Base-by-base conservation (phyloP, 495 filamentous ascomycete genomes). In the Cercophora samala region DNA sequence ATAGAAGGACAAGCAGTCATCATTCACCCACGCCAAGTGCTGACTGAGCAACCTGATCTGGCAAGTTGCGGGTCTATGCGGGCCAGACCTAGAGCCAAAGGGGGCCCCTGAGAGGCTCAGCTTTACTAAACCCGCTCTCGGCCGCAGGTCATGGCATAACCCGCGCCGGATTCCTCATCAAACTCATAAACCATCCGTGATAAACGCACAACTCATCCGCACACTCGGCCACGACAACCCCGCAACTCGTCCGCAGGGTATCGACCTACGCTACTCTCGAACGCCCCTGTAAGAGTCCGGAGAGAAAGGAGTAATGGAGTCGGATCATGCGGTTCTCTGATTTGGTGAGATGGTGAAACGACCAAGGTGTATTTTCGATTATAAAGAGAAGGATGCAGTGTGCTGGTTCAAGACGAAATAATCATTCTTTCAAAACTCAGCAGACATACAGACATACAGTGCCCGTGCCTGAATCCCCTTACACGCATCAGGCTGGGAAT, bases 131-230 rank as follows among this genome's bases (percentile, higher is more conserved):
- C 37, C 37, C 37, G 37, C 37, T 46, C 37, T 46, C 37, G 15
- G 5, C 37, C 37, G 37, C 37, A 46, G 11, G 9, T 3, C 37
- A 46, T 46, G 37, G 9, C 5, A 21, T 8, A 29, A 29, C n/a
- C n/a, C 53, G 18, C 54, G n/a, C n/a, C 8, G 18, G 18, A 9
- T 9, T 58, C 18, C 6, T 58, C 13, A 11, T 11, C 54, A 58
- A 21, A 17, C n/a, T 18, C 54, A 58, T 58, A 21, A n/a, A 9
- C 18, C 8, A 58, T 58, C 6, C 0, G 19, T 17, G 8, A 58
- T 21, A 6, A 1, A 21, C 9, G 15, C 54, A 58, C 37, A 58
- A 56, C 37, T 63, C 37, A 37, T 42, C 59, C 65, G 17, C 65
- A 21, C 26, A 9, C 19, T 58, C 54, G 18, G 15, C 37, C 37